These are phyloP conservation scores for Apium graveolens DNA, from an alignment of 129 eudicot genomes.

Conservation along the genomic window DNA sequence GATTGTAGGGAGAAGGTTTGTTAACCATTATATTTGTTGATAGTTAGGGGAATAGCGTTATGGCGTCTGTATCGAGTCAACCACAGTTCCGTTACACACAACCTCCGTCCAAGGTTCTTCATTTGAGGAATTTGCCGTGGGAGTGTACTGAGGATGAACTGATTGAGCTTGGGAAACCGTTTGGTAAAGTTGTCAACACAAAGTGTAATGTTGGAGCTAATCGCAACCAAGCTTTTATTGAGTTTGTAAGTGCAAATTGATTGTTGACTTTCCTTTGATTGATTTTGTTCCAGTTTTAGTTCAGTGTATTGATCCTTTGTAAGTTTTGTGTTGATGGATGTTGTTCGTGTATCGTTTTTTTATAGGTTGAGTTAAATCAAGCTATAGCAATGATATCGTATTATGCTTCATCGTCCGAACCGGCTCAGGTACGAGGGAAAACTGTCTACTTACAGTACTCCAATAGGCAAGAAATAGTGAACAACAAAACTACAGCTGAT, in stretches of 20 bases:
- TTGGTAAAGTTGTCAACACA: constrained; percentile 89
- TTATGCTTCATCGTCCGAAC: constrained; percentile 97
- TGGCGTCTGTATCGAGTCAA: constrained; percentile 92
- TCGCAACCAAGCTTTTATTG: constrained; percentile 89
- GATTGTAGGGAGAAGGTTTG: neutral
- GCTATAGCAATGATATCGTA: constrained; percentile 97
- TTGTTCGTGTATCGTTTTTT: constrained; percentile 2
- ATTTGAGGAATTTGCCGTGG: constrained; percentile 92
- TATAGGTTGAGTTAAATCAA: constrained; percentile 79
- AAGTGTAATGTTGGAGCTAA: constrained; percentile 97
- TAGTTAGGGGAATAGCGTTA: constrained; percentile 11
- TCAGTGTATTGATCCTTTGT: neutral
- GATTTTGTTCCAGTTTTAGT: neutral
- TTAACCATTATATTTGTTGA: neutral
- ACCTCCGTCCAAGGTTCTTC: constrained; percentile 90
- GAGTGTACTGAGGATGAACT: constrained; percentile 93
- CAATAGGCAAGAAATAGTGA: constrained; percentile 97
- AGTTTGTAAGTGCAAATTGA: constrained; percentile 49
- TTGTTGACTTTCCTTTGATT: neutral
- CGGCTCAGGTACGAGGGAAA: constrained; percentile 96
- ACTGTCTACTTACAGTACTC: constrained; percentile 94
- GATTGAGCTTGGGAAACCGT: constrained; percentile 77
- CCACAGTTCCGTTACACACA: constrained; percentile 95
- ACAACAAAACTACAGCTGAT: constrained; percentile 98
- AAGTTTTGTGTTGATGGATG: neutral